Base-by-base conservation (phyloP, 2,329 filamentous ascomycete species). In the Calonectria multiphialidica region DNA sequence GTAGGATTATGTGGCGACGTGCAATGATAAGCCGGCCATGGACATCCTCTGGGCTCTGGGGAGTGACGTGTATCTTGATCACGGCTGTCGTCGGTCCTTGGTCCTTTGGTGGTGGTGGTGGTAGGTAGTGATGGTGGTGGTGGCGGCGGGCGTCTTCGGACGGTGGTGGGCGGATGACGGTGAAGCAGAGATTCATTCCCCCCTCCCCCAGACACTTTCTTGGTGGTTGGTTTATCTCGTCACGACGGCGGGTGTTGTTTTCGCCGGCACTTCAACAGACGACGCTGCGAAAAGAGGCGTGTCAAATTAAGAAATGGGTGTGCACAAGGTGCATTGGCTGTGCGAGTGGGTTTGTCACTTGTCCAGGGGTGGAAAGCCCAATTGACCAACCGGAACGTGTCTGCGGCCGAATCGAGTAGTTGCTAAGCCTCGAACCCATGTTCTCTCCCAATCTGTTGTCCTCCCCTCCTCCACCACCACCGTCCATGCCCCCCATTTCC, bases 381-480 rank as follows among this genome's bases (percentile, higher is more conserved):
- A 66, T 72, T 70, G 68, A 68, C 78, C 78, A 80, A 80, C 79
- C 71, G 72, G 68, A 75, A 66, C 71, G 66, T 59, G 71, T 68
- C 73, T 72, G 45, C 70, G 71, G 70, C 78, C 78, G 50, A 79
- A 79, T 80, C 75, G 77, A 79, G 78, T 79, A 79, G 78, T 79
- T 71, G 68, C 71, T 73, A 72, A 69, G 53, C 37, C 68, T 47
- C 67, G 53, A 66, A 77, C 66, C 77, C 77, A 66, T 79, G 77
- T 68, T 50, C 35, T 61, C 47, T 40, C 25, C 35, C 62, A 62
- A 37, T 44, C 30, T 33, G 30, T 15, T 68, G 40, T 44, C 40
- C 47, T 44, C 55, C 23, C 37, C 45, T 61, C 50, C 47, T 57
- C 57, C 55, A 53, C 33, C 37, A 45, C 53, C 23, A 25, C 42